Base-by-base conservation (phyloP, 1,139 yeast genomes). In the Meyerozyma carpophila region DNA sequence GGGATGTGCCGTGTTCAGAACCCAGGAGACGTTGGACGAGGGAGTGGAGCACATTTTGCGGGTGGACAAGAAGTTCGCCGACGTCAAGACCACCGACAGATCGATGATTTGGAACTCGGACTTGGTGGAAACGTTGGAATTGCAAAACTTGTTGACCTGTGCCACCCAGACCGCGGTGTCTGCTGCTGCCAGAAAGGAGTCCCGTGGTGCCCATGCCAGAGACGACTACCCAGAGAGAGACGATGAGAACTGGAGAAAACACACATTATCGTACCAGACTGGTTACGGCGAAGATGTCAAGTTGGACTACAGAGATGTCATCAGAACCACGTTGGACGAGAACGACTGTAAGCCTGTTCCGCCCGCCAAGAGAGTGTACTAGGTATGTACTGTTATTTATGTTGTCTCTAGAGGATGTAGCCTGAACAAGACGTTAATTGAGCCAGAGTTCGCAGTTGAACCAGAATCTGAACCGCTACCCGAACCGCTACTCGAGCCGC, bases 121-220 rank as follows among this genome's bases (percentile, higher is more conserved):
- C 65, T 76, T 93, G 65, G 95, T 91, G 47, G 98, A 93, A 75
- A 88, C 98, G 45, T 77, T 93, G 59, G 98, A 93, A 72, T 79
- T 93, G 66, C 97, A 91, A 72, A 93, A 93, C 83, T 79, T 93
- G 77, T 77, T 93, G 64, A 91, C 98, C 44, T 90, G 97, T 77
- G 98, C 98, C 50, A 83, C 87, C 55, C 98, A 93, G 76, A 91
- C 98, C 44, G 98, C 98, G 40, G 74, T 73, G 54, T 82, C 96
- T 49, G 98, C 98, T 43, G 91, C 94, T 50, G 95, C 90, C 47
- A 88, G 98, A 79, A 84, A 75, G 62, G 98, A 93, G 75, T 90
- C 97, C 41, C 89, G 98, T 79, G 98, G 98, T 75, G 98, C 98
- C 43, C 98, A 93, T 63, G 98, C 98, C 51, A 86, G 98, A 77